A percentile compares a stretch with the other conserved stretches of the same genome.
These are phyloP conservation scores for Symbiodinium natans DNA, from an alignment of 73 alveolate genomes.

Conservation along the genomic window DNA sequence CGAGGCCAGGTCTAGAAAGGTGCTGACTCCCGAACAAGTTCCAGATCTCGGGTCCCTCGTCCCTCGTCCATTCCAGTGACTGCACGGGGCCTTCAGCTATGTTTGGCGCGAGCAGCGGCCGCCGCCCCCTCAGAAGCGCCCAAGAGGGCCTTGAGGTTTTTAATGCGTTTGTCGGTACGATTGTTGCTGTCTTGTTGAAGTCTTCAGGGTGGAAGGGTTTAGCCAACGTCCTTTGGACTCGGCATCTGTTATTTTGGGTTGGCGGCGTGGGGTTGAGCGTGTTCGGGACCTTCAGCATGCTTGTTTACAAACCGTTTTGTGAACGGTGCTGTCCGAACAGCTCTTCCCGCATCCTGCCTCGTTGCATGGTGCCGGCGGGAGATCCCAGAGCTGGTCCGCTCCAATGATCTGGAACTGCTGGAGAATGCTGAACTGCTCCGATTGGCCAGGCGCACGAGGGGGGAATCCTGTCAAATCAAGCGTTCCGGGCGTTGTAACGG, in stretches of 20 bases:
- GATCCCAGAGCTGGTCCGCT: background rate
- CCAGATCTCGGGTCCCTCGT: too few relatives aligned
- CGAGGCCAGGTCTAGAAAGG: too few relatives aligned
- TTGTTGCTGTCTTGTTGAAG: background rate
- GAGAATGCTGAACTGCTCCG: background rate
- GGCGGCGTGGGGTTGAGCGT: background rate
- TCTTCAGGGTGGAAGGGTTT: background rate
- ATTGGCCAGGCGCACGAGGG: too few relatives aligned
- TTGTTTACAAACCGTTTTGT: too few relatives aligned
- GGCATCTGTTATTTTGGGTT: background rate
- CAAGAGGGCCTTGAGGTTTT: background rate
- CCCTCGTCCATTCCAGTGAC: too few relatives aligned
- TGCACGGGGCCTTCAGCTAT: too few relatives aligned
- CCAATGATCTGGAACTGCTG: background rate
- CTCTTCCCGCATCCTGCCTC: background rate
- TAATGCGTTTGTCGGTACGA: background rate
- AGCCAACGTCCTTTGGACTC: background rate
- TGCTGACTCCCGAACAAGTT: too few relatives aligned
- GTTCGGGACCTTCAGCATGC: too few relatives aligned
- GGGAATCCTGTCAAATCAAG: too few relatives aligned
- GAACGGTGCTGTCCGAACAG: background rate
- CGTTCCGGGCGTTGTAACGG: too few relatives aligned
- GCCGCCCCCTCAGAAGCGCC: too few relatives aligned
- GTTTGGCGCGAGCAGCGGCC: too few relatives aligned
- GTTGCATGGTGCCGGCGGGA: background rate